Conservation (phyloP, 1,284 basidiomycete genomes). For the Ganoderma resinaceum region DNA sequence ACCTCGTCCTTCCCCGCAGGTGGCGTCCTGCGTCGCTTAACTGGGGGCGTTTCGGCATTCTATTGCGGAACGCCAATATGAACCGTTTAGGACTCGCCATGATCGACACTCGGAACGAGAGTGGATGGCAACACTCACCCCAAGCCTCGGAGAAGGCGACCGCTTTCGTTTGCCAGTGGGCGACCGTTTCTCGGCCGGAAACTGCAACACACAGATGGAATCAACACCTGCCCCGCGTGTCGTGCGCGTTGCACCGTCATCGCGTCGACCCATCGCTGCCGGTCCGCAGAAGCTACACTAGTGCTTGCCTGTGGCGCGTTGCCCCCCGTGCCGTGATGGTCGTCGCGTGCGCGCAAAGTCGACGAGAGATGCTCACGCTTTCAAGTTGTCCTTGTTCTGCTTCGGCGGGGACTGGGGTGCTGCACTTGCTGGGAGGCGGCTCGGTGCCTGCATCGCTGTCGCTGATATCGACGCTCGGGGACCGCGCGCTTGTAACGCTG, state of each 20-base stretch:
- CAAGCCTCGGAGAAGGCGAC: constrained; percentile 8
- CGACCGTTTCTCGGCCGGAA: constrained; percentile 19
- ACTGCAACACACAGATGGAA: constrained; percentile 16
- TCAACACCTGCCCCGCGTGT: constrained; percentile 11
- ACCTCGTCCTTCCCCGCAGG: constrained; percentile 18
- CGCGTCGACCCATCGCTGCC: constrained; percentile 7
- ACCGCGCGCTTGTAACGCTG: constrained; percentile 28
- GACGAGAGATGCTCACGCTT: constrained; percentile 29
- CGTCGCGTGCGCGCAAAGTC: constrained; percentile 6
- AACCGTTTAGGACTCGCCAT: neutral
- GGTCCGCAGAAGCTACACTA: constrained; percentile 6
- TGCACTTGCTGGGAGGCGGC: constrained; percentile 23
- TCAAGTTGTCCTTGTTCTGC: constrained; percentile 12
- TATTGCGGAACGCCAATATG: neutral
- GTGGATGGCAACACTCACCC: constrained; percentile 12
- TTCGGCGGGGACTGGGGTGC: constrained; percentile 19
- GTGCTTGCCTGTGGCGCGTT: constrained; percentile 2
- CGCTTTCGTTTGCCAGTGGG: constrained; percentile 25
- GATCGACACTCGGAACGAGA: neutral
- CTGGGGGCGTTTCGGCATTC: constrained; percentile 20
- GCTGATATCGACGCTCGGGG: constrained; percentile 8
- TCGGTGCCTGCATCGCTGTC: constrained; percentile 26
- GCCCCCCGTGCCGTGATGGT: constrained; percentile 4
- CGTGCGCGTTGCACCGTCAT: neutral
- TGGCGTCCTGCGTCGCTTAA: constrained; percentile 35